phyloP scores from a whole-genome alignment of 768 basidiomycete genomes.

The Filobasidium floriforme region DNA sequence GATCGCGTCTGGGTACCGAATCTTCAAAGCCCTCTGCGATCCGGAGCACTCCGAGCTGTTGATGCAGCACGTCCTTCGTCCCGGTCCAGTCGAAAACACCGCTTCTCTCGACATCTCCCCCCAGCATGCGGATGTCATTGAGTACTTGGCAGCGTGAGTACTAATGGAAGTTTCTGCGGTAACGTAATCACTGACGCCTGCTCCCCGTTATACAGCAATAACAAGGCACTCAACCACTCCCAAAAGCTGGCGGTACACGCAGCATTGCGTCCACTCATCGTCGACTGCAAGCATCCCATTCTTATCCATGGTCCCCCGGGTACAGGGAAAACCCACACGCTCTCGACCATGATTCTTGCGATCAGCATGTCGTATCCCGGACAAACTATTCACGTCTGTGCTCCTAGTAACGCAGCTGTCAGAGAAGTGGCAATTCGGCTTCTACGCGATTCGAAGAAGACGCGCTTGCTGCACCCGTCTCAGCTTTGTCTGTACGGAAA shows the following conservation, averaged over 20 bases:
- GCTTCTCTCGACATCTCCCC: not conserved
- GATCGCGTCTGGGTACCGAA: not conserved
- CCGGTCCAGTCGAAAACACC: not conserved
- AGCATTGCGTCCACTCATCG: not conserved
- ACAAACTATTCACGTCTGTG: constrained; percentile 1
- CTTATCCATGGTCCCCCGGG: constrained; percentile 82
- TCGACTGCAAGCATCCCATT: not conserved
- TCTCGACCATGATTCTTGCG: constrained; percentile 29
- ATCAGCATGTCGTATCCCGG: not conserved
- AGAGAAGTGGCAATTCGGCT: not conserved
- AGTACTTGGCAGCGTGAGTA: not conserved
- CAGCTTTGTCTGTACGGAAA: not conserved
- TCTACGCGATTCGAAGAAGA: not conserved
- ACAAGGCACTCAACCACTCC: not conserved
- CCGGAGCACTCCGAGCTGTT: not conserved
- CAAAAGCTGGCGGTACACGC: constrained; percentile 1
- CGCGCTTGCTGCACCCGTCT: not conserved
- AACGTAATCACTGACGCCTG: too few relatives aligned
- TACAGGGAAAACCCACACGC: constrained; percentile 59
- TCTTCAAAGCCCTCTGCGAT: constrained; percentile 1
- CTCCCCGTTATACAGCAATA: not conserved
- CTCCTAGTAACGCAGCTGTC: constrained; percentile 5
- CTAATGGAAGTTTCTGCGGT: too few relatives aligned
- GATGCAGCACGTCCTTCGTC: not conserved
- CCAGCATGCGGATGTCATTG: not conserved